Base-by-base conservation (phyloP, 2,329 filamentous ascomycete genomes). In the Pseudopithomyces chartarum region DNA sequence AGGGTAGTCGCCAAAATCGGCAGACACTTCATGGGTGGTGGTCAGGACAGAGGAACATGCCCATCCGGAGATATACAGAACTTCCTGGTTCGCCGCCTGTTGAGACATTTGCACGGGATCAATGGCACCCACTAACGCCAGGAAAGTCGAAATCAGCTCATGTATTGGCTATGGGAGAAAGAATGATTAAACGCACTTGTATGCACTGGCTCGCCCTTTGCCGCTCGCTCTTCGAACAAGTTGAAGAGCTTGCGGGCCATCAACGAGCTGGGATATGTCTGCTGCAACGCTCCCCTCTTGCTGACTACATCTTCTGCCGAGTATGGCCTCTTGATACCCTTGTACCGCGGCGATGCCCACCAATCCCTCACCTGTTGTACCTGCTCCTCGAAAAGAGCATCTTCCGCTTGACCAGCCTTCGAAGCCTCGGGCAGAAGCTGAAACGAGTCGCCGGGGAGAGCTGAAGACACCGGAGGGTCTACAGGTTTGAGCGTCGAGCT, bases 41-140 rank as follows among this genome's bases (percentile, higher is more conserved):
- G 94, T 98, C 44, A 99, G 82, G 19, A 97, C 86, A 0, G 92
- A 94, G 0, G 94, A 98, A 79, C 95, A 98, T 5, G 95, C 95
- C 95, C 95, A 99, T 60, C 95, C 95, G 0, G 93, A 97, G 61
- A 99, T 84, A 78, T 99, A 99, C 44, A 99, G 84, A 17, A 97
- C 90, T 76, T 99, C 94, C 75, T 98, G 95, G 79, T 98, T 91
- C 6, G 91, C 86, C 15, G 95, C 95, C 81, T 98, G 95, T 77
- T 99, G 95, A 47, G 95, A 97, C 95, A 99, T 98, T 80, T 99
- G 95, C 11, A 98, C 88, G n/a, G 95, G 95, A 73, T 99, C 95
- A 78, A 99, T 96, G 58, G 93, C 95, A 66, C 95, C 95, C 90
- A 99, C 91, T 94, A 60, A 29, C 55, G 33, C 52, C 34, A 17